These are phyloP conservation scores for Fusarium denticulatum DNA, from an alignment of 2,329 filamentous ascomycete species.

Conservation along the genomic window DNA sequence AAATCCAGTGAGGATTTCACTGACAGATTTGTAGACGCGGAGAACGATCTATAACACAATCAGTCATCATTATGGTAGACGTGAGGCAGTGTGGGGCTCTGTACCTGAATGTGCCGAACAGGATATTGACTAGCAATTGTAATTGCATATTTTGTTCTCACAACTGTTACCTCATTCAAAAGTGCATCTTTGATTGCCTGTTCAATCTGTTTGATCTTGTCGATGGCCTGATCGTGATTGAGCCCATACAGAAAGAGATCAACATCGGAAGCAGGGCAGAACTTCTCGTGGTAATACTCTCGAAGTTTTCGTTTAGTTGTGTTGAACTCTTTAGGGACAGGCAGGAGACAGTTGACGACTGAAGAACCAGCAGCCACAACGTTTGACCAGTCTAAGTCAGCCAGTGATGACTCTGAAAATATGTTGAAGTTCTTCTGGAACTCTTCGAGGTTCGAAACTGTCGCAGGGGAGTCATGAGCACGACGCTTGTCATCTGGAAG, in stretches of 20 bases:
- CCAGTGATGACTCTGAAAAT: conserved; percentile 82
- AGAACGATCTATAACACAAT: conserved; percentile 74
- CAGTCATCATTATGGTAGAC: not conserved
- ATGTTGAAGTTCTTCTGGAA: conserved; percentile 83
- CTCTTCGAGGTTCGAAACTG: conserved; percentile 72
- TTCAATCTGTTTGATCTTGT: conserved; percentile 88
- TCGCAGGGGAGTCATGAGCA: conserved; percentile 69
- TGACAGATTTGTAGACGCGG: conserved; percentile 83
- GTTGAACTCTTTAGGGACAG: conserved; percentile 71
- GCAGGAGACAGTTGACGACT: conserved; percentile 81
- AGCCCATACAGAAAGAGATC: conserved; percentile 87
- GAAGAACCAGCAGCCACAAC: conserved; percentile 84
- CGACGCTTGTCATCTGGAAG: conserved; percentile 71
- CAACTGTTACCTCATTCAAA: conserved; percentile 82
- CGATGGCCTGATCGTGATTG: conserved; percentile 77
- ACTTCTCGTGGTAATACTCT: conserved; percentile 82
- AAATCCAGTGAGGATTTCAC: conserved; percentile 87
- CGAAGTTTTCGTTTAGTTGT: conserved; percentile 70
- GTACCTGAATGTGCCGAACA: conserved; percentile 77
- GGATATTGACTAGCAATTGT: conserved; percentile 88
- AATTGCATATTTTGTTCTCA: conserved; percentile 87
- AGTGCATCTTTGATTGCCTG: conserved; percentile 78
- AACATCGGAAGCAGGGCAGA: conserved; percentile 86
- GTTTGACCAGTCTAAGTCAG: conserved; percentile 83
- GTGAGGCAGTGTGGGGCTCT: not conserved